Evolutionary conservation across 2,329 filamentous ascomycete genomes (phyloP), one percentile per base, ranked within the genome.

Genomic region (Pseudofabraea citricarpa): DNA sequence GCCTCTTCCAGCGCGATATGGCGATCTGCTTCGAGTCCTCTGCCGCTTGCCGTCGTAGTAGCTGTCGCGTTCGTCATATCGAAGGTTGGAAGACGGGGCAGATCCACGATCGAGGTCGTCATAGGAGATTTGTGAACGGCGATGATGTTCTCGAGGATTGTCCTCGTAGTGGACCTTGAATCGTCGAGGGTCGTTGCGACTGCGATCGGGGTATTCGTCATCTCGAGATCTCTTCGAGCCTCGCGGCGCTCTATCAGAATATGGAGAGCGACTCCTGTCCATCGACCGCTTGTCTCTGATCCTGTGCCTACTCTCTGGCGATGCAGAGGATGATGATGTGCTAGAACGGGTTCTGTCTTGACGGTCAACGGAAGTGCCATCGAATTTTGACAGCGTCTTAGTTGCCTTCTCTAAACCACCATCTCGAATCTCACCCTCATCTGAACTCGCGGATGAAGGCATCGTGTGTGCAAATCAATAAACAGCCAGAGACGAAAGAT

Each of bases 351-450:
- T 76, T 90, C 89, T 95, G 86, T 85, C 79, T 77, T 75, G 81
- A 80, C 85, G 86, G 88, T 95, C 87, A 95, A 95, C 83, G 79
- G 77, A 82, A 79, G 73, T 83, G 84, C 81, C 77, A 78, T 83
- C 80, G 76, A 78, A 70, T 68, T 76, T 77, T 75, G 77, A 74
- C 76, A 83, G 80, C 83, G 85, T 83, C 82, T 83, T 84, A 87
- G 85, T 87, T 93, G 88, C 87, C 88, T 93, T 93, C 70, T 79
- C 76, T 74, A 74, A 76, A 68, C 76, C 75, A 70, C 79, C 79
- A 70, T 90, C 87, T 65, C 85, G 70, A 67, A 91, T 89, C 74
- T 94, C 89, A 70, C 89, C 88, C 70, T 94, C 87, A 68, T 88
- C 87, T 61, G 86, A 87, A 70, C 83, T 88, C 57, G 75, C 68